Evolutionary conservation across 768 basidiomycete genomes (phyloP), one percentile per base, ranked within the genome.

Genomic region (Suillus placidus): DNA sequence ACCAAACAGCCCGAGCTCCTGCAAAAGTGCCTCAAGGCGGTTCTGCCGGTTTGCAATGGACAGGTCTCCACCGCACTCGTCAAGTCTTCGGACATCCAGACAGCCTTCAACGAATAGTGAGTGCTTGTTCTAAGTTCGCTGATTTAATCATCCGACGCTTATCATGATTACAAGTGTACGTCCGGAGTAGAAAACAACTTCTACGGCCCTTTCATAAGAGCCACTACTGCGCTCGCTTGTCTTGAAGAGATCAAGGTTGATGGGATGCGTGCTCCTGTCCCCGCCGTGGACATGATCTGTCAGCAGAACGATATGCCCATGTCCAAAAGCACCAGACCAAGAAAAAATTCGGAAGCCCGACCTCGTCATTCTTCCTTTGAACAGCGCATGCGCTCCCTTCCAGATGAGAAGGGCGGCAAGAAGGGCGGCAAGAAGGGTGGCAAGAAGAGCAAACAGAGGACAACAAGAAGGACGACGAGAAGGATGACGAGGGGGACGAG

Each of bases 281-380:
- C 12, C 38, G 38, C 3, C 20, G n/a, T 47, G 20, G 45, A 47
- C 45, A 47, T 23, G 20, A 47, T 47, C 9, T 47, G n/a, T 20
- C 45, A 47, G 45, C 45, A n/a, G 9, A 30, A 45, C 32, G 38
- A 43, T 8, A 30, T 40, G 18, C n/a, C 6, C 10, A 14, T 61
- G 38, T 8, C 6, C 63, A 64, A 42, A 16, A 2, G 14, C 54
- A 64, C 32, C 49, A 52, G 23, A 54, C 30, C 3, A 12, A 26
- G 26, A 30, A 14, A 35, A 54, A 3, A 38, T 6, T 6, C 63
- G 63, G 23, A 64, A 56, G 34, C 51, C 63, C n/a, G 54, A 64
- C 16, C 2, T 64, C 5, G 54, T 57, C 9, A 26, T 64, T 26
- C n/a, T 64, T 23, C 51, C 35, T 38, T 42, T 34, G 32, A 16